Conservation (phyloP, 768 basidiomycete species). For the Filobasidium wieringae region DNA sequence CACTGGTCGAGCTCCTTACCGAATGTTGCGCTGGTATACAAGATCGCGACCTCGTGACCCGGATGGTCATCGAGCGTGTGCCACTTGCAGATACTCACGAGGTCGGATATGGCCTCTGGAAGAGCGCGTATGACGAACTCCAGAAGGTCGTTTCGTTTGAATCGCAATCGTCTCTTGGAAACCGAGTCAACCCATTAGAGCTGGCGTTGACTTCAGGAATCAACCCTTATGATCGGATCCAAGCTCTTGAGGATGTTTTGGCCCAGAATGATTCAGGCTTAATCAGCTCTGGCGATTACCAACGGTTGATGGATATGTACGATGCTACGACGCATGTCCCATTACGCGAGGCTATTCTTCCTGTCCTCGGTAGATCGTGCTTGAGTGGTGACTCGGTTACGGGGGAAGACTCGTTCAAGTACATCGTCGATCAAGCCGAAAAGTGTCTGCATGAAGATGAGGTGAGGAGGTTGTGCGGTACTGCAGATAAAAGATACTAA, state of each 20-base stretch:
- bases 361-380: neutral
- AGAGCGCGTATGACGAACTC: neutral
- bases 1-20: too few species aligned
- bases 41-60: too few species aligned
- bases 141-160: neutral
- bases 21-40: too few species aligned
- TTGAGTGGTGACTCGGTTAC: too few species aligned
- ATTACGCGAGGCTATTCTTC: neutral
- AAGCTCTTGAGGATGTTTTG: neutral
- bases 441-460: too few species aligned
- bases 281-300: neutral
- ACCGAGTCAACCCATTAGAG: neutral
- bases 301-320: neutral
- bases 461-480: too few species aligned
- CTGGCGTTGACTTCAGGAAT: neutral
- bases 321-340: neutral
- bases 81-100: neutral
- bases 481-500: too few species aligned
- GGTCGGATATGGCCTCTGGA: neutral
- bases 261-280: neutral
- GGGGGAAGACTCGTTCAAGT: too few species aligned
- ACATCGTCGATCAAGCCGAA: too few species aligned
- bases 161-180: neutral
- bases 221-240: neutral
- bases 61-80: too few species aligned